These are phyloP conservation scores for Pyrenophora graminea DNA, from an alignment of 2,329 filamentous ascomycete species.

Conservation along the genomic window DNA sequence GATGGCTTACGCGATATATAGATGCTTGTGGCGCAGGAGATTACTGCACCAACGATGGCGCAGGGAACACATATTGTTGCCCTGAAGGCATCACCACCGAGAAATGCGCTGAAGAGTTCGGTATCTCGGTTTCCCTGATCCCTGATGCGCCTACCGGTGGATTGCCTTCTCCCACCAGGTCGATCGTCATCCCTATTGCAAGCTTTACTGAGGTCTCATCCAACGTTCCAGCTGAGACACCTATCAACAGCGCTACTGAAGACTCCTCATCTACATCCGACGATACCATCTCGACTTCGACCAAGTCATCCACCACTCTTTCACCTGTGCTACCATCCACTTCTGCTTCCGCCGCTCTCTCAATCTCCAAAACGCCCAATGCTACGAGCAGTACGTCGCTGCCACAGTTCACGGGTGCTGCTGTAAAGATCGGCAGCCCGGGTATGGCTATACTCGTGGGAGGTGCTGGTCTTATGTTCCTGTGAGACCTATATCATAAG, in stretches of 20 bases:
- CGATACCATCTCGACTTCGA: not conserved
- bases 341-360: no score
- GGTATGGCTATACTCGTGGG: not conserved
- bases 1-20: slow-evolving; percentile 50
- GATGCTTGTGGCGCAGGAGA: slow-evolving; percentile 65
- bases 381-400: not conserved
- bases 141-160: not conserved
- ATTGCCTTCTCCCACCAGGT: not conserved
- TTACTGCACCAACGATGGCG: slow-evolving; percentile 63
- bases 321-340: no score
- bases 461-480: not conserved
- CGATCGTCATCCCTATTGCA: not conserved
- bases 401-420: not conserved
- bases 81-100: slow-evolving; percentile 59
- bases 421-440: not conserved
- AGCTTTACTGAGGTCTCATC: not conserved
- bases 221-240: not conserved
- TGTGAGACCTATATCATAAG: no score
- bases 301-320: not conserved
- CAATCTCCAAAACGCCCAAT: not conserved
- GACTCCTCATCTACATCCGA: not conserved
- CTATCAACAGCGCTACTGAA: not conserved
- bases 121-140: not conserved
- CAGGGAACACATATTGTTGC: slow-evolving; percentile 63
- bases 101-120: slow-evolving; percentile 55